Conservation (phyloP, 2,329 filamentous ascomycete species). For the Colletotrichum lini region DNA sequence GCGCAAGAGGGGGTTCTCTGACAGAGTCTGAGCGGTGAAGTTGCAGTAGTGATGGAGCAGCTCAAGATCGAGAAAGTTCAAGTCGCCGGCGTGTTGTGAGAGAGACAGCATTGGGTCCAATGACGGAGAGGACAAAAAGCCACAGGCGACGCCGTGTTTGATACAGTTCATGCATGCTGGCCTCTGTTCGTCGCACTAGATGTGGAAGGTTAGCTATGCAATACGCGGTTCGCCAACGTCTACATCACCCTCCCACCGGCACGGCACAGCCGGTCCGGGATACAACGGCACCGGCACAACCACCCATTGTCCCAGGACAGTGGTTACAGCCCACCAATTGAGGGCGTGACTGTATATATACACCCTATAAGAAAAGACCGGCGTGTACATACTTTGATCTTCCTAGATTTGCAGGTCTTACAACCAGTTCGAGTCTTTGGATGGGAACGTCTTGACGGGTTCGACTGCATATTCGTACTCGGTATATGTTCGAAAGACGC, state of each 20-base stretch:
- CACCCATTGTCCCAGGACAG: background rate
- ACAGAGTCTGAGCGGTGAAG: conserved; percentile 63
- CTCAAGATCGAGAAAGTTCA: conserved; percentile 63
- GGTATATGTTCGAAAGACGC: background rate
- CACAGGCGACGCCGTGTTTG: conserved; percentile 57
- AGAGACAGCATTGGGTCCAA: conserved; percentile 32
- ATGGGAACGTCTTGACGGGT: conserved; percentile 39
- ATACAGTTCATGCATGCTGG: conserved; percentile 58
- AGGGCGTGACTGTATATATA: background rate
- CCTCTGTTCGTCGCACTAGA: conserved; percentile 57
- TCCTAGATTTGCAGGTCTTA: conserved; percentile 55
- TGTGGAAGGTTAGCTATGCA: conserved; percentile 9
- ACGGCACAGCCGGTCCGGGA: background rate
- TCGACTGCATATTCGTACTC: conserved; percentile 40
- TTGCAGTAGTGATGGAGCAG: conserved; percentile 68
- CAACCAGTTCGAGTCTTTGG: conserved; percentile 57
- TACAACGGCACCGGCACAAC: background rate
- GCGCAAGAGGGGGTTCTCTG: conserved; percentile 56
- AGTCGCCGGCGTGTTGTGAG: conserved; percentile 38
- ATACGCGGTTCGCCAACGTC: background rate
- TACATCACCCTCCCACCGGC: conserved; percentile 12
- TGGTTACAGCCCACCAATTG: background rate
- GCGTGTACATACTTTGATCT: conserved; percentile 54
- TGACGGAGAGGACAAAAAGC: conserved; percentile 47
- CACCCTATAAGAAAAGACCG: background rate